Evolutionary conservation across 805 yeast species (phyloP), one percentile per base, ranked within the genome.

Genomic region (Zygosaccharomyces gambellarensis): DNA sequence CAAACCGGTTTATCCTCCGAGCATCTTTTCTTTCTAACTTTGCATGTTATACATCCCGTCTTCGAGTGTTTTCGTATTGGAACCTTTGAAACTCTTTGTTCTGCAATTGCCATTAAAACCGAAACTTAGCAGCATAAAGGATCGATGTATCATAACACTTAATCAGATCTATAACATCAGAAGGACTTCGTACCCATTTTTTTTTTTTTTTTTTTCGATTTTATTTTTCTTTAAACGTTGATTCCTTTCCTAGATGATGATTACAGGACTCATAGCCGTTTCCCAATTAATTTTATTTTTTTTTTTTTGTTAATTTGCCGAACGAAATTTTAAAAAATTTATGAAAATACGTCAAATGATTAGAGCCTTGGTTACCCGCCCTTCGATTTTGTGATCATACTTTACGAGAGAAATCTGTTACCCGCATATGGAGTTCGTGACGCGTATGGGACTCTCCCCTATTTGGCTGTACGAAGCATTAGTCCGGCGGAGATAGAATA

Each of bases 1-100:
- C 95, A 87, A 12, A 70, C 62, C 1, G 95, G 95, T 46, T 77
- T 74, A 1, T 75, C 74, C 61, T 87, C 94, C 51, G 87, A 84
- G 55, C 95, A 87, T 43, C 89, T 73, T 64, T 85, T 87, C 71
- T 82, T 83, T 39, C 89, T 67, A 32, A 78, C 71, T 58, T 83
- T 83, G 64, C 90, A 83, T 0, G 87, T 83, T 34, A 83, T 64
- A 61, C 90, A 83, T 0, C 89, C 88, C n/a, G 71, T 71, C 55
- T 70, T 76, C 1, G 86, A 77, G 36, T 59, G 59, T 27, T 50
- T 54, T 32, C 60, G 47, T 36, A 38, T 30, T 21, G 44, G 48
- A 7, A 36, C 44, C 21, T 39, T 46, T 11, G 45, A 39, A 31
- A 31, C 32, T 19, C 22, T 42, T 12, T 42, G 32, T 29, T 11